Evolutionary conservation across 2,329 filamentous ascomycete species (phyloP).

Genomic region (Fusarium falciforme): DNA sequence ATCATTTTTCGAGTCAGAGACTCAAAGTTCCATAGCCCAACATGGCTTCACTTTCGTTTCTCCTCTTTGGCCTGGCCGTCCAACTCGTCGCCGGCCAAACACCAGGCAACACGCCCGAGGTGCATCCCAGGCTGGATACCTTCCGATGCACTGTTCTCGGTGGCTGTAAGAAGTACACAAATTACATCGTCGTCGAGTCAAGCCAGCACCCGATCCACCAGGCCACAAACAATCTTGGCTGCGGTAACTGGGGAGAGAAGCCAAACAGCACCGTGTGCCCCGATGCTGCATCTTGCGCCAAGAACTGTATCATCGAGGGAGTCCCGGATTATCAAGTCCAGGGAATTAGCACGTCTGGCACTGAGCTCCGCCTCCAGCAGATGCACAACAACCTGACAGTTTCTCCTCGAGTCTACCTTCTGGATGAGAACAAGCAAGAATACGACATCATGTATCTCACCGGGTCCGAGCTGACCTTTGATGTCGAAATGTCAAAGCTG

Average conservation of each 20-base stretch:
- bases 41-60: slow-evolving; percentile 10
- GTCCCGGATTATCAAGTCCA: slow-evolving; percentile 57
- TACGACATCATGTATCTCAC: slow-evolving; percentile 72
- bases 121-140: slow-evolving; percentile 63
- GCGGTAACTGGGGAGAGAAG: slow-evolving; percentile 40
- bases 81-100: slow-evolving; percentile 47
- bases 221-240: slow-evolving; percentile 44
- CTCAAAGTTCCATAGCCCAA: neutral
- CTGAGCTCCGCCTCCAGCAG: slow-evolving; percentile 45
- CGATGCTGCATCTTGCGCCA: slow-evolving; percentile 60
- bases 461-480: slow-evolving; percentile 72
- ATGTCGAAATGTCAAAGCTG: slow-evolving; percentile 72
- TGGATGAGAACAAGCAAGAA: slow-evolving; percentile 62
- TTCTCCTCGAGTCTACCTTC: slow-evolving; percentile 67
- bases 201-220: slow-evolving; percentile 60
- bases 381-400: slow-evolving; percentile 24
- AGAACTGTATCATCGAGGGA: slow-evolving; percentile 66
- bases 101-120: slow-evolving; percentile 56
- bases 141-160: slow-evolving; percentile 62
- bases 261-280: slow-evolving; percentile 60
- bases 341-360: slow-evolving; percentile 49
- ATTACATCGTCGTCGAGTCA: slow-evolving; percentile 63
- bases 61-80: slow-evolving; percentile 21
- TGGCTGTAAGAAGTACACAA: slow-evolving; percentile 61
- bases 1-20: neutral